Evolutionary conservation across 2,329 filamentous ascomycete genomes (phyloP), one percentile per base, ranked within the genome.

Genomic region (Fusarium cicatricum): DNA sequence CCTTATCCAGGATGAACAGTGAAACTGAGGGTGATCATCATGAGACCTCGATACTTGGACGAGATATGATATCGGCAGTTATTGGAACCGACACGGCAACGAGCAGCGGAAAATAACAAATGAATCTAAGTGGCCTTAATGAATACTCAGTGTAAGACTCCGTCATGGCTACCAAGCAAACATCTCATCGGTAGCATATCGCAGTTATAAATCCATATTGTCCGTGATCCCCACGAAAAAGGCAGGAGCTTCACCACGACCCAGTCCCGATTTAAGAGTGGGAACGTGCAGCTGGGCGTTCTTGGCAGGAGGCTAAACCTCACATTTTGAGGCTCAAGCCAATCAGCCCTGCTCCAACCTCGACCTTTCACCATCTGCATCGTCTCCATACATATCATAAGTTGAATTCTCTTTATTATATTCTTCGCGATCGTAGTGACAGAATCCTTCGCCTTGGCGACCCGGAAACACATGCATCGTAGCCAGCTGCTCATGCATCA

Each of bases 271-370:
- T 44, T 51, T 51, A 51, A 51, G 39, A 37, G 45, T 54, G 36
- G 36, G 37, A 44, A 41, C 32, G 52, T 23, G 31, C 55, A 23
- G 34, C 14, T 55, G 21, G 40, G 21, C 45, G 21, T 39, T 57
- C 51, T 63, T 63, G 51, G 60, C 60, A 31, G 34, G 33, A 49
- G 39, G 33, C 45, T 62, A 14, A 15, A 16, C 14, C 40, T 26
- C 46, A 14, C 12, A 46, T 29, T 17, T 58, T 55, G 39, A 29
- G 44, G 38, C 49, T 37, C 41, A 38, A 49, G 44, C 47, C 47
- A 41, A 37, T 49, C 51, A 57, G 34, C 28, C 38, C 33, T 57
- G 28, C 23, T 48, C 17, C 28, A 32, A 34, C 49, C 34, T 46
- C 19, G 14, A 39, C 60, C 44, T 52, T 16, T 44, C 37, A 14